Conservation (phyloP, 2,329 filamentous ascomycete species). For the Pseudogymnoascus sp. region DNA sequence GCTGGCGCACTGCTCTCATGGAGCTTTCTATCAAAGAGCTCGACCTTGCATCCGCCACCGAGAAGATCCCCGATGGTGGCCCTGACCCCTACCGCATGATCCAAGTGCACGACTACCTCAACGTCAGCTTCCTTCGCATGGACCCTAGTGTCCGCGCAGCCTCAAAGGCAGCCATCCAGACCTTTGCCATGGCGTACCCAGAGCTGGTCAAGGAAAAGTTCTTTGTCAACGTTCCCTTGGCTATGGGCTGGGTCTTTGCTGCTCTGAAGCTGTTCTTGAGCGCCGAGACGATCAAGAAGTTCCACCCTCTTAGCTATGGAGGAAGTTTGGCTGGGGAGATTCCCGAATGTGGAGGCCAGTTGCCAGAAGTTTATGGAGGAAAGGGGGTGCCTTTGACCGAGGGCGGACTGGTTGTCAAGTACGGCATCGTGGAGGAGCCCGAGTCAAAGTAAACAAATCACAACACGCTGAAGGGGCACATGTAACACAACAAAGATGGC, state of each 20-base stretch:
- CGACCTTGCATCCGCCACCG: slow-evolving; percentile 57
- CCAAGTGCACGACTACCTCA: slow-evolving; percentile 89
- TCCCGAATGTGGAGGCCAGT: slow-evolving; percentile 46
- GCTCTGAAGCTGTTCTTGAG: slow-evolving; percentile 69
- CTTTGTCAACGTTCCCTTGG: slow-evolving; percentile 84
- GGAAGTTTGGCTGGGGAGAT: slow-evolving; percentile 56
- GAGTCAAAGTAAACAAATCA: slow-evolving; percentile 13
- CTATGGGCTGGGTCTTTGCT: slow-evolving; percentile 83
- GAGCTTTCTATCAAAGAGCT: slow-evolving; percentile 73
- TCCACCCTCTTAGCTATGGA: slow-evolving; percentile 70
- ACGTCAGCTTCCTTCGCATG: slow-evolving; percentile 77
- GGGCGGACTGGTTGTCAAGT: slow-evolving; percentile 25
- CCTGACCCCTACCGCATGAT: slow-evolving; percentile 82
- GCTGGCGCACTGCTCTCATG: slow-evolving; percentile 87
- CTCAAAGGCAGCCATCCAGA: slow-evolving; percentile 70
- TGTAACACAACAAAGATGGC: background rate
- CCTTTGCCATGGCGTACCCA: slow-evolving; percentile 76
- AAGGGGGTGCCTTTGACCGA: slow-evolving; percentile 42
- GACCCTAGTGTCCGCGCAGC: slow-evolving; percentile 68
- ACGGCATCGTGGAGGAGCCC: slow-evolving; percentile 13
- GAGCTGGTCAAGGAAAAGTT: slow-evolving; percentile 87
- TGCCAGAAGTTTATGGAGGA: slow-evolving; percentile 76
- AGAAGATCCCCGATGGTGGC: slow-evolving; percentile 60
- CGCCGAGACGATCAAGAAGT: slow-evolving; percentile 67
- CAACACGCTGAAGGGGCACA: background rate